These are phyloP conservation scores for Vanilla planifolia DNA, from an alignment of 106 monocot genomes.

Conservation along the genomic window DNA sequence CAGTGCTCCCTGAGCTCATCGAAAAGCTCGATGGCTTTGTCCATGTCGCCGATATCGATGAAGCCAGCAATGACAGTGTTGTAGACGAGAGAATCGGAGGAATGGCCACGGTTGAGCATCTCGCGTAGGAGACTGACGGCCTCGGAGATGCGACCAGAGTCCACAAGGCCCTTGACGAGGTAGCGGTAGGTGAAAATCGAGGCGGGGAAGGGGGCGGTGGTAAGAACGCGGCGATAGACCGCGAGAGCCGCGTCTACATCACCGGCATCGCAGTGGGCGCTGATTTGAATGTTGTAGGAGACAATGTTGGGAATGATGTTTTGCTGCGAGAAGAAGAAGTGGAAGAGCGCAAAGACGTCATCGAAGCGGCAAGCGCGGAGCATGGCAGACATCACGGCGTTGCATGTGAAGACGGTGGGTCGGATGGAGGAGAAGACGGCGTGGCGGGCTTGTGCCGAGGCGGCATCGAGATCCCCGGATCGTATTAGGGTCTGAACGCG, in stretches of 20 bases:
- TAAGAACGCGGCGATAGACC: constrained; percentile 65
- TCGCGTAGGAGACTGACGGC: constrained; percentile 62
- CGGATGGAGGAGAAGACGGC: constrained; percentile 56
- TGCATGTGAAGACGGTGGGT: constrained; percentile 94
- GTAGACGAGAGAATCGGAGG: constrained; percentile 79
- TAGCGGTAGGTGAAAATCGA: constrained; percentile 69
- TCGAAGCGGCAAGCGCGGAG: constrained; percentile 52
- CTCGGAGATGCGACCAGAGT: constrained; percentile 47
- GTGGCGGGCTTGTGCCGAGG: constrained; percentile 50
- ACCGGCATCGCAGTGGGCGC: constrained; percentile 54
- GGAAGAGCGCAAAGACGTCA: constrained; percentile 55
- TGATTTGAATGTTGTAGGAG: constrained; percentile 81
- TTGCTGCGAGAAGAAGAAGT: constrained; percentile 73
- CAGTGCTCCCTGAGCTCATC: constrained; percentile 65
- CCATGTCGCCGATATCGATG: constrained; percentile 54
- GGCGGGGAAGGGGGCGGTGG: constrained; percentile 64
- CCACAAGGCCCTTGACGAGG: constrained; percentile 72
- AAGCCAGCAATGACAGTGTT: constrained; percentile 68
- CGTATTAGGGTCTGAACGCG: constrained; percentile 78
- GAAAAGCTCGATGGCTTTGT: constrained; percentile 63
- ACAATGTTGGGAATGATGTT: constrained; percentile 78
- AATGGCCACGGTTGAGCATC: constrained; percentile 75
- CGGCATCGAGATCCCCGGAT: constrained; percentile 62
- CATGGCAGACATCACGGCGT: constrained; percentile 67
- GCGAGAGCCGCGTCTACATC: constrained; percentile 37